These are phyloP conservation scores for Myriangium duriaei DNA, from an alignment of 2,329 filamentous ascomycete genomes.

Conservation along the genomic window DNA sequence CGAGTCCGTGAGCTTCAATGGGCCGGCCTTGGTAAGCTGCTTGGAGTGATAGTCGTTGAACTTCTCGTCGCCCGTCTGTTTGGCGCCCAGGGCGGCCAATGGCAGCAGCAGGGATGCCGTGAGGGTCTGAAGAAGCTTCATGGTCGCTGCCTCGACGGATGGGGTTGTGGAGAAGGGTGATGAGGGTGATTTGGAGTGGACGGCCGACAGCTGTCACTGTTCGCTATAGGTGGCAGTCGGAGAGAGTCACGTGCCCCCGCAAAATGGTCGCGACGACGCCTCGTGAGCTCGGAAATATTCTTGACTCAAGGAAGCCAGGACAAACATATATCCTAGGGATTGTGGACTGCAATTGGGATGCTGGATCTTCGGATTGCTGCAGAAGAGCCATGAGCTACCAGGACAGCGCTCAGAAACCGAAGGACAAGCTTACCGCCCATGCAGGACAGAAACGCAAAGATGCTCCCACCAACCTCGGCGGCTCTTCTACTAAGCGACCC, in stretches of 20 bases:
- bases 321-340: too few relatives aligned
- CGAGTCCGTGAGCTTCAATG: slow-evolving; percentile 66
- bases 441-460: slow-evolving; percentile 7
- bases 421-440: slow-evolving; percentile 1
- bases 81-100: slow-evolving; percentile 48
- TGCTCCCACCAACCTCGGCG: neutral
- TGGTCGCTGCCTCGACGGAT: slow-evolving; percentile 30
- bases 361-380: too few relatives aligned
- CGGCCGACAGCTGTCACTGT: too few relatives aligned
- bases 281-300: too few relatives aligned
- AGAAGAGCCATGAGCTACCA: slow-evolving; percentile 2
- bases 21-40: slow-evolving; percentile 45
- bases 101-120: slow-evolving; percentile 48
- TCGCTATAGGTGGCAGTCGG: too few relatives aligned
- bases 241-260: too few relatives aligned
- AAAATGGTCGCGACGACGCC: too few relatives aligned
- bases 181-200: neutral
- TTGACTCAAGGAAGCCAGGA: too few relatives aligned
- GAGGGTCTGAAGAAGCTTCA: slow-evolving; percentile 56
- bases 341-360: too few relatives aligned
- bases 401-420: too few relatives aligned
- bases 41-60: slow-evolving; percentile 62
- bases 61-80: slow-evolving; percentile 48
- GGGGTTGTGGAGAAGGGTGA: too few relatives aligned
- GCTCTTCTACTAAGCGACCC: slow-evolving; percentile 1